Evolutionary conservation across 495 filamentous ascomycete genomes (phyloP).

Genomic region (Recurvomyces mirabilis): DNA sequence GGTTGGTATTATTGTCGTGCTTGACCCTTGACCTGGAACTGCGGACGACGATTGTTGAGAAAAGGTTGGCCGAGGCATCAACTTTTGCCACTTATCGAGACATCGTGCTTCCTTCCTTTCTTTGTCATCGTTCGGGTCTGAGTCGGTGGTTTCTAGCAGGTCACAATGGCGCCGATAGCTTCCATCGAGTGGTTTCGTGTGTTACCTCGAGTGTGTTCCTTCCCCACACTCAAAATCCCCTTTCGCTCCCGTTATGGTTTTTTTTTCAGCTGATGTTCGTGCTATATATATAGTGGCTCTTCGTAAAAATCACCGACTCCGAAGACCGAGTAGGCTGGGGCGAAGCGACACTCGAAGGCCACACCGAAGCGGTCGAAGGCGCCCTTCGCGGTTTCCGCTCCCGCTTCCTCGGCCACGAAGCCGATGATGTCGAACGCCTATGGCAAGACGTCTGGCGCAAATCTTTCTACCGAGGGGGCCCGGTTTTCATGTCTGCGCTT

Average conservation of each 20-base stretch:
- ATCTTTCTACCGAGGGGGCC: conserved; percentile 69
- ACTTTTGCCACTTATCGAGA: too few relatives aligned
- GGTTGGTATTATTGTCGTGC: too few relatives aligned
- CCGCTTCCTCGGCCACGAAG: conserved; percentile 56
- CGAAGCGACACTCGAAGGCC: conserved; percentile 56
- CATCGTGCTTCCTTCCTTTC: too few relatives aligned
- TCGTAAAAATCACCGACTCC: conserved; percentile 63
- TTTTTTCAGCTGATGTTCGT: too few relatives aligned
- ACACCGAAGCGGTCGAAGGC: conserved; percentile 60
- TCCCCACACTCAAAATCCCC: neutral
- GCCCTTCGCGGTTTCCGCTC: conserved; percentile 56
- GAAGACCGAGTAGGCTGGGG: conserved; percentile 61
- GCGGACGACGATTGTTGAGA: too few relatives aligned
- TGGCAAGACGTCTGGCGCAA: conserved; percentile 63
- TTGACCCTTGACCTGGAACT: too few relatives aligned
- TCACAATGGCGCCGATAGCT: conserved; percentile 17
- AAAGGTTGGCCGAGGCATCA: too few relatives aligned
- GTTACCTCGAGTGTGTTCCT: conserved; percentile 6
- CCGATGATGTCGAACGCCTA: conserved; percentile 41
- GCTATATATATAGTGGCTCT: conserved; percentile 44
- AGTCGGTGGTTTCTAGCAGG: too few relatives aligned
- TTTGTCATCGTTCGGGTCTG: too few relatives aligned
- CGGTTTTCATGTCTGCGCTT: conserved; percentile 72
- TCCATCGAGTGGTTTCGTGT: conserved; percentile 20
- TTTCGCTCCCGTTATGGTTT: neutral